Evolutionary conservation across 805 yeast genomes (phyloP).

Genomic region (Yarrowia sp.): DNA sequence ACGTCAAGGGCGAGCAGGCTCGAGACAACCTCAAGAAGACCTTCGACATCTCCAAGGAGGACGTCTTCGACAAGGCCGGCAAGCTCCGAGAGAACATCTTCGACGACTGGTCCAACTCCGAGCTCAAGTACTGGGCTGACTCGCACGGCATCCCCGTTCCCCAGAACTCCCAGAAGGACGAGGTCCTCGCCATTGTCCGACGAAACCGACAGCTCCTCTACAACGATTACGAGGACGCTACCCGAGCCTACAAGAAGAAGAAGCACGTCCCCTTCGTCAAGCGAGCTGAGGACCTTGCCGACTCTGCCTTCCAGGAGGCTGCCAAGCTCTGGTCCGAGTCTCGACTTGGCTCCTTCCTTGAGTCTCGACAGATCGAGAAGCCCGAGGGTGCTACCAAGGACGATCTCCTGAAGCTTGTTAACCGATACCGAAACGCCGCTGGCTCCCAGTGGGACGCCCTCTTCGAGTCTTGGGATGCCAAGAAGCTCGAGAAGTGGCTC

Average conservation of each 20-base stretch:
- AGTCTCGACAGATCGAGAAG: constrained; percentile 39
- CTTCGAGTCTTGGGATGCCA: constrained; percentile 53
- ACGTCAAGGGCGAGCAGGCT: constrained; percentile 32
- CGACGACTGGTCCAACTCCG: constrained; percentile 45
- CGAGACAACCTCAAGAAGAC: constrained; percentile 38
- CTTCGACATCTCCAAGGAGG: constrained; percentile 37
- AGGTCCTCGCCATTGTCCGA: constrained; percentile 35
- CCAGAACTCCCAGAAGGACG: constrained; percentile 30
- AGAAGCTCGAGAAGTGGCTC: constrained; percentile 52
- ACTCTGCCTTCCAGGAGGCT: constrained; percentile 32
- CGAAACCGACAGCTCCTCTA: constrained; percentile 39
- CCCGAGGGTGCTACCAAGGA: constrained; percentile 39
- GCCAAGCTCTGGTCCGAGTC: constrained; percentile 39
- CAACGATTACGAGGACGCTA: constrained; percentile 30
- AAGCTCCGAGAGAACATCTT: constrained; percentile 41
- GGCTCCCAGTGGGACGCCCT: constrained; percentile 47
- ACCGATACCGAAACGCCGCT: constrained; percentile 44
- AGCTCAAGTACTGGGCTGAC: constrained; percentile 46
- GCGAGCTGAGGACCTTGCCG: constrained; percentile 31
- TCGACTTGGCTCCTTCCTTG: constrained; percentile 39
- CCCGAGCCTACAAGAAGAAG: constrained; percentile 27
- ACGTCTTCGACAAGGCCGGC: constrained; percentile 42
- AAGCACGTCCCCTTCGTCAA: constrained; percentile 31
- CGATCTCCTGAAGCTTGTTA: constrained; percentile 45
- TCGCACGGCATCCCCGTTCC: constrained; percentile 39